Conservation (phyloP, 176 grass and related monocot genomes). For the Oryza meyeriana region DNA sequence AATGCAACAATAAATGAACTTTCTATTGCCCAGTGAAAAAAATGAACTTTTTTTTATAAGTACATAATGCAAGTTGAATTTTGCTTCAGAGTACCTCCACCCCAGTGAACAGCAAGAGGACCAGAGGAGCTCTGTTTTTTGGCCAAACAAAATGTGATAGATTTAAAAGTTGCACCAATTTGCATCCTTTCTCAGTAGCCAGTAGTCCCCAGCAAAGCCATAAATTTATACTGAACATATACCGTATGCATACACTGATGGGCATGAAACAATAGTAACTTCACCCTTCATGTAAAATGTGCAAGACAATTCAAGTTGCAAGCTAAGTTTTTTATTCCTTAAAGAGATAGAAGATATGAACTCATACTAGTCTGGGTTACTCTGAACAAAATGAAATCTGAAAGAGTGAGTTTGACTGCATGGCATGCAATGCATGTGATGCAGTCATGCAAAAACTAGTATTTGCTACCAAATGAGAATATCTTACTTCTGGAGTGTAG, state of each 20-base stretch:
- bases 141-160: not conserved
- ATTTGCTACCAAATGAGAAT: not conserved
- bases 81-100: not conserved
- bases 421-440: not conserved
- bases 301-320: not conserved
- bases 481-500: slow-evolving; percentile 68
- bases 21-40: not conserved
- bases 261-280: not conserved
- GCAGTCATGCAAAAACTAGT: not conserved
- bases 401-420: not conserved
- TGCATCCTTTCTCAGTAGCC: not conserved
- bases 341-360: not conserved
- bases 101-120: not conserved
- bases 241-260: not conserved
- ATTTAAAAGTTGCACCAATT: not conserved
- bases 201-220: not conserved
- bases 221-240: not conserved
- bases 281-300: not conserved
- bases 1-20: not conserved
- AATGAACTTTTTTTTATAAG: not conserved
- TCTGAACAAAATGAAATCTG: not conserved
- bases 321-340: not conserved
- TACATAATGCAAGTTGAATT: not conserved
- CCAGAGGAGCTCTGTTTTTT: not conserved
- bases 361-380: not conserved